Evolutionary conservation across 2,329 filamentous ascomycete species (phyloP).

Genomic region (Karstenula rhodostoma): DNA sequence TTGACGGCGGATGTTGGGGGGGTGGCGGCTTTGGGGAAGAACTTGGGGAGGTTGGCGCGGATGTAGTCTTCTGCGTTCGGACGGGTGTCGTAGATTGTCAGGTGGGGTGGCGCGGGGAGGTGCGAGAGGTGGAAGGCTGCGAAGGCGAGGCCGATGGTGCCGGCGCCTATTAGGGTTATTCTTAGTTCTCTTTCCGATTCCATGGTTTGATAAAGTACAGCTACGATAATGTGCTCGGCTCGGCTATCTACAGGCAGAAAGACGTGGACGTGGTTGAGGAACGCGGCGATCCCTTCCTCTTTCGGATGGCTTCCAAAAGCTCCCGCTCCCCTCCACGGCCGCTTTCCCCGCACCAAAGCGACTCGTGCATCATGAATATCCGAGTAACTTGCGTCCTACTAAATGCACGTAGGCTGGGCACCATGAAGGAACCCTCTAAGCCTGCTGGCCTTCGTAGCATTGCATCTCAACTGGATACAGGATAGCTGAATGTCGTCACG

Average conservation of each 20-base stretch:
- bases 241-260: neutral
- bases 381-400: slow-evolving; percentile 18
- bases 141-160: slow-evolving; percentile 65
- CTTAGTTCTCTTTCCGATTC: slow-evolving; percentile 22
- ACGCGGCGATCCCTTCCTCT: slow-evolving; percentile 22
- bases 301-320: slow-evolving; percentile 21
- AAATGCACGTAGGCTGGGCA: neutral
- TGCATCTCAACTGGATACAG: neutral
- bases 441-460: neutral
- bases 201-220: slow-evolving; percentile 6
- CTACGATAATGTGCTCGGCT: neutral
- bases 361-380: slow-evolving; percentile 39
- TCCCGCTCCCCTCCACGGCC: slow-evolving; percentile 27
- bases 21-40: slow-evolving; percentile 40
- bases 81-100: slow-evolving; percentile 62
- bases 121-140: slow-evolving; percentile 61
- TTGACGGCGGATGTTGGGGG: slow-evolving; percentile 45
- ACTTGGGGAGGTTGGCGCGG: slow-evolving; percentile 52
- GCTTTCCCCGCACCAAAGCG: slow-evolving; percentile 38
- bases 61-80: slow-evolving; percentile 58
- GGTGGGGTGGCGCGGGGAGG: slow-evolving; percentile 46
- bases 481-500: slow-evolving; percentile 3
- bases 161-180: slow-evolving; percentile 55
- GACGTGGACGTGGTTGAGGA: neutral
- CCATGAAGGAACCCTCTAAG: neutral